phyloP scores from a whole-genome alignment of 2,329 filamentous ascomycete species.

The Pseudocercospora musae region DNA sequence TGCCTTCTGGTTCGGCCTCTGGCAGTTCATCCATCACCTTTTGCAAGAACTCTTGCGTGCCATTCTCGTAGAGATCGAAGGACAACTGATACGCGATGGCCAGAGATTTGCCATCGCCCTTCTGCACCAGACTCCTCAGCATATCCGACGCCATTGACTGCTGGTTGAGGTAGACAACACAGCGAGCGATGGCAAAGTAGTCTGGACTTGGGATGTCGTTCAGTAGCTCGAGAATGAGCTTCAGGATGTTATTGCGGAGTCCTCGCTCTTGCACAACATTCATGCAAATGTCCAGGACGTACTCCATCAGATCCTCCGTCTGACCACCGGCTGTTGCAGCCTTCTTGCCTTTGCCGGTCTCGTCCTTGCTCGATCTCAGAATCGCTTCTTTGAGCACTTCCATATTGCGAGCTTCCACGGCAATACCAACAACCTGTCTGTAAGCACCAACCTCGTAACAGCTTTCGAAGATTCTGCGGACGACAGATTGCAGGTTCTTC shows the following conservation, averaged over 20 bases:
- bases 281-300: slow-evolving; percentile 94
- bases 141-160: slow-evolving; percentile 87
- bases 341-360: slow-evolving; percentile 64
- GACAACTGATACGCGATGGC: slow-evolving; percentile 95
- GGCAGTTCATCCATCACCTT: slow-evolving; percentile 84
- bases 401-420: slow-evolving; percentile 89
- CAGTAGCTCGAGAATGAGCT: slow-evolving; percentile 89
- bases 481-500: slow-evolving; percentile 74
- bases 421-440: slow-evolving; percentile 93
- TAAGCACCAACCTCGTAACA: slow-evolving; percentile 85
- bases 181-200: slow-evolving; percentile 97
- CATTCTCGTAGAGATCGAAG: slow-evolving; percentile 97
- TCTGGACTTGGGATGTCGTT: slow-evolving; percentile 90
- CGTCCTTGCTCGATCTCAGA: slow-evolving; percentile 81
- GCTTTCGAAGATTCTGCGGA: slow-evolving; percentile 85
- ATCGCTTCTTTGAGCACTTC: slow-evolving; percentile 84
- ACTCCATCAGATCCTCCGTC: slow-evolving; percentile 94
- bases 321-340: slow-evolving; percentile 53
- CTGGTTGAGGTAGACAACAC: slow-evolving; percentile 91
- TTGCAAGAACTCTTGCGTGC: slow-evolving; percentile 90
- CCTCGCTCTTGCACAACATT: slow-evolving; percentile 92
- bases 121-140: slow-evolving; percentile 74
- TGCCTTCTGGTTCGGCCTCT: slow-evolving; percentile 49
- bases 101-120: slow-evolving; percentile 72
- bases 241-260: slow-evolving; percentile 78